phyloP scores from a whole-genome alignment of 768 basidiomycete genomes.

The Trametes maxima region DNA sequence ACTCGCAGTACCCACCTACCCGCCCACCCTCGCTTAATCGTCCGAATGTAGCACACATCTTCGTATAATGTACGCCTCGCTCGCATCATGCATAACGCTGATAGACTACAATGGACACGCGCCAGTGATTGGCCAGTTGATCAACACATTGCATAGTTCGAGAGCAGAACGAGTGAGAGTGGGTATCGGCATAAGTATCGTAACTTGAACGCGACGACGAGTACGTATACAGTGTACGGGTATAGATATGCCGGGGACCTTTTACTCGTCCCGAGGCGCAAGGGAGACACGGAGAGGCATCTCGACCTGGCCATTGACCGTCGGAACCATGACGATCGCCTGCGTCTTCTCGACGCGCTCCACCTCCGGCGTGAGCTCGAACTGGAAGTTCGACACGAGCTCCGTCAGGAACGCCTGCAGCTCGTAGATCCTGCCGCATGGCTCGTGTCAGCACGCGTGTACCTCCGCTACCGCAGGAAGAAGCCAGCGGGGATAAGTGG shows the following conservation, averaged over 20 bases:
- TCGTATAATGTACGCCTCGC: slow-evolving; percentile 1
- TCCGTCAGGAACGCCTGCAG: slow-evolving; percentile 63
- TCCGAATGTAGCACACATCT: background rate
- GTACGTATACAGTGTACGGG: background rate
- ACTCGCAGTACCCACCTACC: background rate
- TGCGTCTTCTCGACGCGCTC: slow-evolving; percentile 34
- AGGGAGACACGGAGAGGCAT: slow-evolving; percentile 36
- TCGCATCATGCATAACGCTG: background rate
- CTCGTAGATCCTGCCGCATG: slow-evolving; percentile 38
- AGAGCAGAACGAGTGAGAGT: background rate
- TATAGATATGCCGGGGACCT: background rate
- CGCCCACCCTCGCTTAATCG: background rate
- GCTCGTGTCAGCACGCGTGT: background rate
- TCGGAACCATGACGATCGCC: slow-evolving; percentile 39
- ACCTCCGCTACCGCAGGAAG: slow-evolving; percentile 7
- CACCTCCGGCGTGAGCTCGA: slow-evolving; percentile 37
- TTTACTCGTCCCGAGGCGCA: slow-evolving; percentile 20
- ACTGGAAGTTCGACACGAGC: slow-evolving; percentile 55
- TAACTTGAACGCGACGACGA: too few relatives aligned
- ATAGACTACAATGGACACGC: background rate
- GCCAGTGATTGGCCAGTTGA: background rate
- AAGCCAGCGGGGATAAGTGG: background rate
- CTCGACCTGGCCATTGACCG: slow-evolving; percentile 35
- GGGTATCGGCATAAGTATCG: background rate
- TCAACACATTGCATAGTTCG: background rate